Base-by-base conservation (phyloP, 1,139 yeast species). In the Lodderomyces margitis region DNA sequence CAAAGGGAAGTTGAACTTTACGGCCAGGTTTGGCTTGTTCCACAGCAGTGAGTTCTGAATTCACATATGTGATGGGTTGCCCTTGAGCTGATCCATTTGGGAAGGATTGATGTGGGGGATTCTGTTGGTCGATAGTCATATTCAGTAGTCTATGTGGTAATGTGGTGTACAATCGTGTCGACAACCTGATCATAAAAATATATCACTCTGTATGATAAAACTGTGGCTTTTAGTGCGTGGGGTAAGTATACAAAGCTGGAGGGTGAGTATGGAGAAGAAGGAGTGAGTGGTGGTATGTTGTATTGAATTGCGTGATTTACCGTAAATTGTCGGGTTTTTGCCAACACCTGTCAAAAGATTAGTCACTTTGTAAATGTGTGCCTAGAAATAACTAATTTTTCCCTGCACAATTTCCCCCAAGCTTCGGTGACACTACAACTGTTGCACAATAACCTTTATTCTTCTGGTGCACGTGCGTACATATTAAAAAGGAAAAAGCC, bases 1-100 rank as follows among this genome's bases (percentile, higher is more conserved):
- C 78, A 43, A 58, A 73, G 6, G 67, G 72, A 39, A 78, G 59
- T 4, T 52, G 45, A 1, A 75, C 78, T 14, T 51, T 55, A 7
- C 70, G 47, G 21, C 76, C 74, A 2, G 67, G 64, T 34, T 48
- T 53, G 5, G 47, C 44, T 9, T 46, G 44, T 16, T 46, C 49
- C 7, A 45, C 49, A 16, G 36, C 30, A 31, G 44, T 38, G 24
- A 59, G 43, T 41, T 62, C 66, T 7, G 64, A 63, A 42, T 59
- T 61, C 8, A 40, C 48, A 37, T 56, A 61, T 2, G 43, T 43
- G 7, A 57, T 36, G 7, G 53, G 8, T 32, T 42, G 42, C 10
- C 36, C 35, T 7, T 27, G 4, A 4, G 20, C 14, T 4, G 6
- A 10, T 23, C 25, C 32, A 15, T 28, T 28, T 9, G 14, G 32